Percentiles rank a stretch among this genome's conserved stretches.
Conservation (phyloP, 1,139 yeast genomes). For the Sugiyamaella novakii region DNA sequence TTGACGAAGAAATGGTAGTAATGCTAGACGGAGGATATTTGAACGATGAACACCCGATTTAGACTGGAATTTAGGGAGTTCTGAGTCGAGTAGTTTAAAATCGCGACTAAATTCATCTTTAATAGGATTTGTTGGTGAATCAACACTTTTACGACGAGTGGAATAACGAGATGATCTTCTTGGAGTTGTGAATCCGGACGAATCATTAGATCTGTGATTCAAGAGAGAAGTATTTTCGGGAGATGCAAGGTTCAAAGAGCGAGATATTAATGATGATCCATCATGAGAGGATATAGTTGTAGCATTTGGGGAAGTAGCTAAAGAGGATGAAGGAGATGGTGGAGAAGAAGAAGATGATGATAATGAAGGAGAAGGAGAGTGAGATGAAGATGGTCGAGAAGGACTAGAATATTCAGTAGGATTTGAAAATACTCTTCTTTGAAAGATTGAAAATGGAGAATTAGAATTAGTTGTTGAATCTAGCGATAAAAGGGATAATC, state of each 20-base stretch:
- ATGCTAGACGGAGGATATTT: conserved; percentile 63
- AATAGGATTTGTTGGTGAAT: conserved; percentile 2
- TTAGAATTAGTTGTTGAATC: neutral
- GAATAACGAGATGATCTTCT: conserved; percentile 10
- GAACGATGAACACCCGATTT: conserved; percentile 61
- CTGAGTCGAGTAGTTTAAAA: conserved; percentile 35
- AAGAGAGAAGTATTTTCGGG: conserved; percentile 9
- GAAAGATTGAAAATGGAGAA: conserved; percentile 7
- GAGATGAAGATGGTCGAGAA: neutral
- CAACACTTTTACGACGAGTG: conserved; percentile 13
- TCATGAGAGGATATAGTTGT: conserved; percentile 26
- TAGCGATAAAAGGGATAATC: conserved; percentile 9
- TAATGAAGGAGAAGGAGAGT: conserved; percentile 12
- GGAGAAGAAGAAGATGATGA: conserved; percentile 20
- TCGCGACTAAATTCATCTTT: conserved; percentile 25
- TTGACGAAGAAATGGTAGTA: conserved; percentile 65
- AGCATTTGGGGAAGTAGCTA: conserved; percentile 25
- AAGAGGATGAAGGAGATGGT: conserved; percentile 19
- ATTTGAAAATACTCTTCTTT: conserved; percentile 11
- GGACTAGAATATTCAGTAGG: conserved; percentile 3
- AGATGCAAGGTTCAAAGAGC: conserved; percentile 21
- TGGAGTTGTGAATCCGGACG: conserved; percentile 20
- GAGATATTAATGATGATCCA: conserved; percentile 22
- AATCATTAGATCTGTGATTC: conserved; percentile 7
- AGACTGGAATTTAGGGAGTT: conserved; percentile 40